Evolutionary conservation across 2,329 filamentous ascomycete genomes (phyloP).

Genomic region (Phialemoniopsis sp.): DNA sequence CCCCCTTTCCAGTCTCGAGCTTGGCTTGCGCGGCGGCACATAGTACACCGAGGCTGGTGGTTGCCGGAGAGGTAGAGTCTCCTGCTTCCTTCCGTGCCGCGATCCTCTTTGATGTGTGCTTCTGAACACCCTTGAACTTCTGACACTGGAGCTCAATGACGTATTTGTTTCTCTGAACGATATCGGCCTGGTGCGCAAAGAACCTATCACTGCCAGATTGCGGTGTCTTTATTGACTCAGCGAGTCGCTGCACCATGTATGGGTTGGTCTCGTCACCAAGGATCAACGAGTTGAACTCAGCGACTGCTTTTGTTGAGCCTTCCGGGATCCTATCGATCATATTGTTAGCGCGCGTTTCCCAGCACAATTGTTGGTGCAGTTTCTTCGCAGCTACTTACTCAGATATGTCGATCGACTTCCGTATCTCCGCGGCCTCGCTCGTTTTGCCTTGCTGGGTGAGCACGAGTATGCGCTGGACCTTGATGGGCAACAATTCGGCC

Average conservation of each 20-base stretch:
- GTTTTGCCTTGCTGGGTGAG: slow-evolving; percentile 61
- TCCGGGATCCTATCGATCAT: slow-evolving; percentile 54
- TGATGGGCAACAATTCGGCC: slow-evolving; percentile 69
- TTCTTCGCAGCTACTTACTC: slow-evolving; percentile 43
- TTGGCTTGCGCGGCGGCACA: slow-evolving; percentile 71
- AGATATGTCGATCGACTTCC: slow-evolving; percentile 54
- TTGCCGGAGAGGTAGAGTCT: slow-evolving; percentile 20
- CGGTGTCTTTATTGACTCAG: slow-evolving; percentile 48
- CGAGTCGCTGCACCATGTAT: slow-evolving; percentile 60
- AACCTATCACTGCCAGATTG: slow-evolving; percentile 55
- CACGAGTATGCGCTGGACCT: slow-evolving; percentile 72
- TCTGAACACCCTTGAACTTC: slow-evolving; percentile 61
- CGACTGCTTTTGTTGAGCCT: slow-evolving; percentile 60
- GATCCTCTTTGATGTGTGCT: slow-evolving; percentile 33
- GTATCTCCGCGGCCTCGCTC: slow-evolving; percentile 61
- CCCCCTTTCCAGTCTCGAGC: slow-evolving; percentile 58
- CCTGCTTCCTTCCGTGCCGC: slow-evolving; percentile 17
- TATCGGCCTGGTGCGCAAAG: slow-evolving; percentile 66
- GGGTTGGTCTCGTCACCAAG: slow-evolving; percentile 53
- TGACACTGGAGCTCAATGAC: slow-evolving; percentile 61
- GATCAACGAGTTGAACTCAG: slow-evolving; percentile 57
- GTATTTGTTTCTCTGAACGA: slow-evolving; percentile 59
- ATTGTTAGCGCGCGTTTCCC: too few species aligned
- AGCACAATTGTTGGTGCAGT: too few species aligned
- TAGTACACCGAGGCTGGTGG: slow-evolving; percentile 40